Base-by-base conservation (phyloP, 2,329 filamentous ascomycete species). In the Nigrospora oryzae region DNA sequence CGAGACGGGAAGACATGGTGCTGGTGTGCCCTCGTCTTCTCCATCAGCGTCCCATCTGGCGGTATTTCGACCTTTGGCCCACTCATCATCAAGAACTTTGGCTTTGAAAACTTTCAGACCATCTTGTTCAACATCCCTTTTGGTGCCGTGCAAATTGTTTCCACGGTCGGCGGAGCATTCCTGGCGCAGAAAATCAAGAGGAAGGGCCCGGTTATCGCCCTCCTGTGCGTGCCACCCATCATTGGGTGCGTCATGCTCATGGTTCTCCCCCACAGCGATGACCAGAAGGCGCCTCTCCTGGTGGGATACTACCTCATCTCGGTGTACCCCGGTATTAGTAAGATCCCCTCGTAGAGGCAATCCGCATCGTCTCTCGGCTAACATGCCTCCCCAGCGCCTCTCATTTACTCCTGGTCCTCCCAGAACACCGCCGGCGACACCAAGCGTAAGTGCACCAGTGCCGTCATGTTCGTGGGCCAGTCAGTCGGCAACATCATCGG, bases 381-480 rank as follows among this genome's bases (percentile, higher is more conserved):
- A 5, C 15, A 54, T 7, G 56, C 55, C 0, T 46, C 51, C 36
- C 62, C 43, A 72, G 71, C 80, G 3, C 80, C 77, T 0, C 61
- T 82, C 30, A 75, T 82, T 36, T 81, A 78, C 50, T 74, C 75
- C 0, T 81, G 77, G 77, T 76, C 74, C 2, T 68, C 74, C 2
- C 75, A 79, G 48, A 83, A 83, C 50, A 82, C 82, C 0, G 82
- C 76, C 0, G 82, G 83, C 1, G 81, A 86, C 55, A 86, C 82
- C 0, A 86, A 86, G 62, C 77, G 79, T 50, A 85, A 84, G 55
- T 74, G 76, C 11, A 82, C 76, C 0, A 84, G 80, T 0, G 80
- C 74, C 12, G 68, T 83, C 7, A 66, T 86, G 1, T 82, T 86
- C 53, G 71, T 86, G 39, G 79, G 81, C 5, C 75, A 81, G 47